Evolutionary conservation across 805 yeast species (phyloP).

Genomic region (Pichia insulana): DNA sequence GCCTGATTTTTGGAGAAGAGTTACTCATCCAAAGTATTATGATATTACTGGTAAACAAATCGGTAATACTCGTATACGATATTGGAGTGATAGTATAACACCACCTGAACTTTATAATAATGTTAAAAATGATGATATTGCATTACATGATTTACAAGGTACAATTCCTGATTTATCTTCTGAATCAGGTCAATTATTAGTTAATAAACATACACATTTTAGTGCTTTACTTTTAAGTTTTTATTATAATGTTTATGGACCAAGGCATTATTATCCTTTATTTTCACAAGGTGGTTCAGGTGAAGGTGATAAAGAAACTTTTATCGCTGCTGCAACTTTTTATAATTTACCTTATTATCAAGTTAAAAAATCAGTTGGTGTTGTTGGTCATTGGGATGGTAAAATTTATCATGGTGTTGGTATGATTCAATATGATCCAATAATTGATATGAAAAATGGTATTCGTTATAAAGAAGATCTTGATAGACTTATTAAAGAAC

Average conservation of each 20-base stretch:
- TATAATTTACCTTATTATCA: slow-evolving; percentile 38
- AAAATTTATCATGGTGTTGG: slow-evolving; percentile 40
- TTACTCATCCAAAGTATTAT: slow-evolving; percentile 44
- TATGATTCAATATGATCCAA: slow-evolving; percentile 48
- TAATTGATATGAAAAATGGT: slow-evolving; percentile 29
- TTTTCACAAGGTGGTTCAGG: slow-evolving; percentile 41
- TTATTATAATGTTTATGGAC: slow-evolving; percentile 47
- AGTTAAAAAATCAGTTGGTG: slow-evolving; percentile 40
- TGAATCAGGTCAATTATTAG: slow-evolving; percentile 47
- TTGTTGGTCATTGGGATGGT: slow-evolving; percentile 37
- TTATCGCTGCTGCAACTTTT: slow-evolving; percentile 43
- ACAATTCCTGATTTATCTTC: slow-evolving; percentile 46
- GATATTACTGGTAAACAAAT: slow-evolving; percentile 32
- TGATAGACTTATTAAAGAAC: neutral
- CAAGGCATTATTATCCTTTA: slow-evolving; percentile 37
- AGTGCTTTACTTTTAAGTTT: slow-evolving; percentile 39
- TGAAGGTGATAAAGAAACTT: slow-evolving; percentile 55
- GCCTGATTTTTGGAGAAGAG: slow-evolving; percentile 56
- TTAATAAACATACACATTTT: slow-evolving; percentile 41
- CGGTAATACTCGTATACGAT: slow-evolving; percentile 27
- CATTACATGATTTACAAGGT: slow-evolving; percentile 45
- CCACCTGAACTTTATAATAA: slow-evolving; percentile 16
- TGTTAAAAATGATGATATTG: slow-evolving; percentile 25
- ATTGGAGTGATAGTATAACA: slow-evolving; percentile 23
- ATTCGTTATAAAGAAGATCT: slow-evolving; percentile 17